Evolutionary conservation across 768 basidiomycete species (phyloP), one percentile per base, ranked within the genome.

Genomic region (Mycena sanguinolenta): DNA sequence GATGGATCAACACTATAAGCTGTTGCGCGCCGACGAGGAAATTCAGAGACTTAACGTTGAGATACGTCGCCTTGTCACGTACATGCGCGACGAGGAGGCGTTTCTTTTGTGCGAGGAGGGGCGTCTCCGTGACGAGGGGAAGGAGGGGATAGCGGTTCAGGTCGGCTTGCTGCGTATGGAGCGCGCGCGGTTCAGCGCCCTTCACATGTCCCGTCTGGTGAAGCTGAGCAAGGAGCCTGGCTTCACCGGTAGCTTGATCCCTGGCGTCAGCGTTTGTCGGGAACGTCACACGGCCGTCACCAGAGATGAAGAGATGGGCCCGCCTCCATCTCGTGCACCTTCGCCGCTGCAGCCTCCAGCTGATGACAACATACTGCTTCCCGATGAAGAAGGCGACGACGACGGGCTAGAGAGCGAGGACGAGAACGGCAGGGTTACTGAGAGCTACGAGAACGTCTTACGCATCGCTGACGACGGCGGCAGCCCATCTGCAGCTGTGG

Each of bases 21-120:
- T 70, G 3, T 46, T 50, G 3, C 67, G 67, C 6, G 75, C 75
- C 0, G 10, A 59, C 17, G 77, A 78, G 57, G 75, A 76, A 42
- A 59, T 77, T 2, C 16, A 34, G 0, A 61, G 60, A 4, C 65
- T 74, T 2, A 63, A 77, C 50, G 54, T 78, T 3, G 74, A 78
- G 63, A 65, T 78, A 7, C 46, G 23, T 0, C 59, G 74, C 1
- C 32, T 78, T 0, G 50, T 50, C n/a, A 75, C 68, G 0, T 77
- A 55, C 38, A 58, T 75, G 27, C 3, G 30, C 13, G 75, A 73
- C 7, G 65, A 77, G 13, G 54, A 50, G 14, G 36, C 8, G 53
- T 61, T 60, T 27, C 58, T 60, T 10, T 3, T 3, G 3, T 34
- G 17, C 9, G 25, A 58, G 8, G 55, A 58, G 34, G 23, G 19